Evolutionary conservation across 1,284 basidiomycete species (phyloP), one percentile per base, ranked within the genome.

Genomic region (Trametes hirsuta): DNA sequence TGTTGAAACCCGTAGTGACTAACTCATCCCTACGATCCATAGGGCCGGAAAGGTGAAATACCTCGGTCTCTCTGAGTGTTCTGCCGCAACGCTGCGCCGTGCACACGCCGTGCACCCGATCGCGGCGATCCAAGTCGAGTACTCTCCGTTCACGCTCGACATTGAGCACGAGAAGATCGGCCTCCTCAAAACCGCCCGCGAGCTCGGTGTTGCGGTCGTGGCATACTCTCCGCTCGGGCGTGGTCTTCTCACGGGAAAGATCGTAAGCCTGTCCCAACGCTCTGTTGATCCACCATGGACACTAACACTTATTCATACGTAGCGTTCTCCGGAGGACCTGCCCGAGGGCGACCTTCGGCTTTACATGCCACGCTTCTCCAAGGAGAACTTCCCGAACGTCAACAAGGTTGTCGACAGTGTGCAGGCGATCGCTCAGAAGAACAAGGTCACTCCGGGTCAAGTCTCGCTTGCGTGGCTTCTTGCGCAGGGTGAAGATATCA

Each of bases 161-260:
- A 73, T 76, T 49, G 75, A 76, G 56, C 64, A 66, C 48, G 56
- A 65, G 42, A 57, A 69, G 42, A 63, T 62, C 18, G 71, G 66
- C 4, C 45, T 77, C 9, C 63, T 75, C 10, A 62, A 68, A 42
- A 63, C 72, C 1, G 70, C 72, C 1, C 67, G 72, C 4, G 71
- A 74, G 61, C 69, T 75, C 22, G 72, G 70, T 6, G 63, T 73
- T 24, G 55, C 61, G 68, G 45, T 83, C 58, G 66, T 79, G 9
- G 79, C 79, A 8, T 83, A 81, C 64, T 74, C 74, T 9, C 79
- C 77, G 0, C 66, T 80, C 15, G 77, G 77, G 6, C 66, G 75
- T 3, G 82, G 82, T 0, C 67, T 91, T 47, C 68, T 91, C 18
- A 84, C 85, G 0, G 88, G 88, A 0, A 72, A 72, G 65, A 78